These are phyloP conservation scores for Arthroderma uncinatum DNA, from an alignment of 2,329 filamentous ascomycete species.

Conservation along the genomic window DNA sequence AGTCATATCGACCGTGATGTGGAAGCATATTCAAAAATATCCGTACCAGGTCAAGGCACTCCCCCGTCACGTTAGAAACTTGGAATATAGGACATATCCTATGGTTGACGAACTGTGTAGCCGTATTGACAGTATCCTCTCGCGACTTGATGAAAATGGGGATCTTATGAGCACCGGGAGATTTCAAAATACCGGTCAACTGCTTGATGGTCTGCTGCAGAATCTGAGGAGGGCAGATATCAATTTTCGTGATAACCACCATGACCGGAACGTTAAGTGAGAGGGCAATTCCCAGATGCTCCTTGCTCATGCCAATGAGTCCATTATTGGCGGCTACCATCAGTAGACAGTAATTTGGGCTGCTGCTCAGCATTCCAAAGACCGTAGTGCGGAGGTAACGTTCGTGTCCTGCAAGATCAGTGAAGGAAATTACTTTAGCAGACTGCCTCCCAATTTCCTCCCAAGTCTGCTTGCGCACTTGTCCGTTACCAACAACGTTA, in stretches of 20 bases:
- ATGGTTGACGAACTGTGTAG: slow-evolving; percentile 88
- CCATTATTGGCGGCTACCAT: slow-evolving; percentile 99
- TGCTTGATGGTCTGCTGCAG: slow-evolving; percentile 86
- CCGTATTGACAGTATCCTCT: slow-evolving; percentile 88
- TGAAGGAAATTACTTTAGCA: slow-evolving; percentile 93
- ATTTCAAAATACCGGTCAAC: slow-evolving; percentile 85
- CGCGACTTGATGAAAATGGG: slow-evolving; percentile 88
- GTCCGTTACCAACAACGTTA: slow-evolving; percentile 68
- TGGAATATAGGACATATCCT: slow-evolving; percentile 96
- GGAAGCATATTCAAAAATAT: slow-evolving; percentile 92
- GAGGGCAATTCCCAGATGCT: slow-evolving; percentile 88
- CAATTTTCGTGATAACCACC: slow-evolving; percentile 96
- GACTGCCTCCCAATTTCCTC: slow-evolving; percentile 93
- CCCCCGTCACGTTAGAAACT: slow-evolving; percentile 92
- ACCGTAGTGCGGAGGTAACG: slow-evolving; percentile 91
- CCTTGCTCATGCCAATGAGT: slow-evolving; percentile 94
- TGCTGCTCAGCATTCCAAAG: slow-evolving; percentile 85
- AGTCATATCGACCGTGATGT: slow-evolving; percentile 85
- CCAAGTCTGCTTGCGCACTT: slow-evolving; percentile 84
- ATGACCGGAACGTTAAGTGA: slow-evolving; percentile 95
- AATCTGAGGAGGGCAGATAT: slow-evolving; percentile 94
- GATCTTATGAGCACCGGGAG: slow-evolving; percentile 85
- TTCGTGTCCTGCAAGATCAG: slow-evolving; percentile 90
- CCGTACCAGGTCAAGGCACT: slow-evolving; percentile 79
- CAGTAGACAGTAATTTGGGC: slow-evolving; percentile 91